Evolutionary conservation across 345 rosid genomes (phyloP).

Genomic region (Boechera stricta): DNA sequence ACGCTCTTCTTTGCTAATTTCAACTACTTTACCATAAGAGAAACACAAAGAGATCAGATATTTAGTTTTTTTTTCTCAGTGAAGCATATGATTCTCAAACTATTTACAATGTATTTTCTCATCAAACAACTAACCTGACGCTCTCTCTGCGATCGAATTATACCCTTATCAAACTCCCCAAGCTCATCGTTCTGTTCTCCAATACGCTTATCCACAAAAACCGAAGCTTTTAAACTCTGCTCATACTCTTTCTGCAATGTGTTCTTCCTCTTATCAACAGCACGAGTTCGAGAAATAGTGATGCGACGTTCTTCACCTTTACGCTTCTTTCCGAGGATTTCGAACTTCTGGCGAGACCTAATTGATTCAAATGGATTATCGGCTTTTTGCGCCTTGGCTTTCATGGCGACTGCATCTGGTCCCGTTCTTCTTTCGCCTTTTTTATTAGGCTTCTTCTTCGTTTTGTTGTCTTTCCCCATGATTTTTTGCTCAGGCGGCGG

Average conservation of each 20-base stretch:
- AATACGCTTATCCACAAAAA: slow-evolving; percentile 79
- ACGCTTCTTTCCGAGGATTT: slow-evolving; percentile 83
- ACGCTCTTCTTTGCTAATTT: slow-evolving; percentile 68
- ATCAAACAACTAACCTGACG: slow-evolving; percentile 58
- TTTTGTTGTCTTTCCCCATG: slow-evolving; percentile 41
- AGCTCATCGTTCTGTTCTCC: slow-evolving; percentile 78
- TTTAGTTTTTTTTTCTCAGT: not conserved
- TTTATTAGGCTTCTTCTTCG: slow-evolving; percentile 51
- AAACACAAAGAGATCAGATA: not conserved
- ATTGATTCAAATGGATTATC: slow-evolving; percentile 79
- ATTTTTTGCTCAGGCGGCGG: slow-evolving; percentile 15
- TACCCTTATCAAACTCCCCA: slow-evolving; percentile 79
- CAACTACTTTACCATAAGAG: slow-evolving; percentile 48
- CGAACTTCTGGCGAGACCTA: slow-evolving; percentile 88
- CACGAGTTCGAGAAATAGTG: slow-evolving; percentile 69
- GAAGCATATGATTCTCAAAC: slow-evolving; percentile 1
- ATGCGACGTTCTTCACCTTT: slow-evolving; percentile 84
- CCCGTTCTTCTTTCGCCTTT: slow-evolving; percentile 51
- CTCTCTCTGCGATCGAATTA: slow-evolving; percentile 83
- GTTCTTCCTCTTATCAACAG: slow-evolving; percentile 82
- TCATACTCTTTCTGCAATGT: slow-evolving; percentile 86
- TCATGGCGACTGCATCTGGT: slow-evolving; percentile 70
- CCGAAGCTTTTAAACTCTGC: slow-evolving; percentile 71
- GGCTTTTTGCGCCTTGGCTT: slow-evolving; percentile 51
- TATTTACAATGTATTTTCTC: not conserved